Percentiles rank a stretch among this genome's conserved stretches.
phyloP scores from a whole-genome alignment of 805 yeast species.

The Teunomyces lycoperdinae region DNA sequence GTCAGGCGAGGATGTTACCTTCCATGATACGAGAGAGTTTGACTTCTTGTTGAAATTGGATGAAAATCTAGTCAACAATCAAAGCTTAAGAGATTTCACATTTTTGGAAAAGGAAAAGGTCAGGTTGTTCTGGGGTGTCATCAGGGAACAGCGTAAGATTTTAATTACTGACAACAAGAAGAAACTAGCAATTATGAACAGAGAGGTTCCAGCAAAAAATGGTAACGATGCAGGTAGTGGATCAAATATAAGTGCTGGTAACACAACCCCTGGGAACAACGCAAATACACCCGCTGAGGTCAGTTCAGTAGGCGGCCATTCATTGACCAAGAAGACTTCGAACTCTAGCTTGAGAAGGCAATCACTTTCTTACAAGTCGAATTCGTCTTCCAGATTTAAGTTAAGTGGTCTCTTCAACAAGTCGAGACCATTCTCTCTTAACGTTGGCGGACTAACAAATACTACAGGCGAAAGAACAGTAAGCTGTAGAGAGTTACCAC shows the following conservation, averaged over 20 bases:
- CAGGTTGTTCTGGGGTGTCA: slow-evolving; percentile 27
- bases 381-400: slow-evolving; percentile 43
- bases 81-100: slow-evolving; percentile 35
- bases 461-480: slow-evolving; percentile 43
- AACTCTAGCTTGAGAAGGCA: slow-evolving; percentile 32
- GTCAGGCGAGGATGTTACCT: slow-evolving; percentile 19
- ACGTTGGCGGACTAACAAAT: slow-evolving; percentile 33
- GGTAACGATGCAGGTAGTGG: neutral
- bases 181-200: slow-evolving; percentile 20
- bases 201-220: slow-evolving; percentile 3
- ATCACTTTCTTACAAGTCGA: slow-evolving; percentile 38
- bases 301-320: slow-evolving; percentile 1
- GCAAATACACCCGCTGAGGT: neutral
- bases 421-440: slow-evolving; percentile 59
- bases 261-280: slow-evolving; percentile 1
- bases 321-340: slow-evolving; percentile 28
- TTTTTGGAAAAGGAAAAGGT: slow-evolving; percentile 22
- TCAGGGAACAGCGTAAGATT: slow-evolving; percentile 32
- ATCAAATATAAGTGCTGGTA: neutral
- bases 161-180: slow-evolving; percentile 32
- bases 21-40: slow-evolving; percentile 43
- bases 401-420: slow-evolving; percentile 57
- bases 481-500: slow-evolving; percentile 59
- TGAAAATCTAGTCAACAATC: slow-evolving; percentile 31
- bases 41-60: slow-evolving; percentile 51